Base-by-base conservation (phyloP, 495 filamentous ascomycete species). In the Xylaria curta region DNA sequence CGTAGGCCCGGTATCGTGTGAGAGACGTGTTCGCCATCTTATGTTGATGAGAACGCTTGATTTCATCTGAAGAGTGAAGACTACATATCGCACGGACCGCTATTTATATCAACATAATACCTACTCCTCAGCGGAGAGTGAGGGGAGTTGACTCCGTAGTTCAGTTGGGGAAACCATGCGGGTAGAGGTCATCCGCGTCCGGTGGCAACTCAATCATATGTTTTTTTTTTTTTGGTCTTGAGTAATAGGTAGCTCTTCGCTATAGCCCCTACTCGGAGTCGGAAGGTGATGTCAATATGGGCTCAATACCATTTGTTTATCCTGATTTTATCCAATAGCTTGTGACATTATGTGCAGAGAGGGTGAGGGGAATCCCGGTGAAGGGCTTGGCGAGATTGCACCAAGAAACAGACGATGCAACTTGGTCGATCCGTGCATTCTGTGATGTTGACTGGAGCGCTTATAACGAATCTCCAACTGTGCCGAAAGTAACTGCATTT, bases 321-420 rank as follows among this genome's bases (percentile, higher is more conserved):
- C 67, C 67, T 26, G 28, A 69, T 69, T 69, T 69, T 69, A 59
- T 46, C 67, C 67, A 49, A 49, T 21, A 31, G 31, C 51, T 49
- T 69, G 51, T 26, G 56, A 61, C 67, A 4, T 38, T 58, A 33
- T 21, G 6, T 38, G 36, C 36, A 38, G 6, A 44, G 12, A 8
- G 33, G 21, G 54, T 47, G 67, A 61, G 67, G 67, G 67, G 56
- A 69, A 69, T 28, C 64, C 66, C 19, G 13, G 38, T 31, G 24
- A 28, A 10, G 12, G n/a, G 40, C 66, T 69, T 69, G 67, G 67
- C 56, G 12, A 9, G 58, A 60, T 38, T 19, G 31, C 17, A 60
- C 60, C 60, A 24, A 63, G 38, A 42, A 15, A 10, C 17, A 38
- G 21, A 13, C 60, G 60, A 9, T 6, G 60, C 12, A 61, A 24